Evolutionary conservation across 495 filamentous ascomycete species (phyloP), one percentile per base, ranked within the genome.

Genomic region (Physcia stellaris): DNA sequence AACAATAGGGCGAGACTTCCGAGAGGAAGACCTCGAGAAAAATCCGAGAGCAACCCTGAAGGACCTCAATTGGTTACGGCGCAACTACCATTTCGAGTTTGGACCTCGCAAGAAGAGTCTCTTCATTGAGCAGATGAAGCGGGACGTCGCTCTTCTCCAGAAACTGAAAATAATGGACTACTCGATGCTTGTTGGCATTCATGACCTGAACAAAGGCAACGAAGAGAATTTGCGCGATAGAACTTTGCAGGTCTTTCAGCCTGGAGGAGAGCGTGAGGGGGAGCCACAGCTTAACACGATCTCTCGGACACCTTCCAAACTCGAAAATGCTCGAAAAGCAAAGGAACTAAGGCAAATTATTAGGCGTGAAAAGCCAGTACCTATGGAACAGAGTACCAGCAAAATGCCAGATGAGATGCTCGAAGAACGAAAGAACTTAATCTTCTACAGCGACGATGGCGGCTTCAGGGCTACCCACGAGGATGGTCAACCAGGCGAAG

Each of bases 121-220:
- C 24, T 96, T 99, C 54, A 66, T 95, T 13, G 76, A 83, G 36
- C 90, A 99, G 52, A 75, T 96, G 46, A 70, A 87, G 43, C 70
- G 72, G 39, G 90, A 99, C 56, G 87, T 96, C 22, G 71, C 73
- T 33, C 61, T 96, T 11, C 56, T 99, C 24, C 83, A 95, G 58
- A 72, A 64, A 48, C 64, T 96, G 24, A 82, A 90, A 49, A 94
- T 99, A 48, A 99, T 99, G 90, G 90, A 99, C 53, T 99, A 99
- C 58, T 95, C 87, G 12, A 73, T 99, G 37, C 61, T 99, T 28
- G 75, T 99, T 13, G 90, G 92, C 24, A 92, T 95, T 24, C 90
- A 99, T 52, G 90, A 96, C 57, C 54, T 87, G 7, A 71, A 73
- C 23, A 75, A 77, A 42, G 90, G 90, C 20, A 99, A 99, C 49